phyloP scores from a whole-genome alignment of 2,329 filamentous ascomycete genomes.

The Cercospora sesami region DNA sequence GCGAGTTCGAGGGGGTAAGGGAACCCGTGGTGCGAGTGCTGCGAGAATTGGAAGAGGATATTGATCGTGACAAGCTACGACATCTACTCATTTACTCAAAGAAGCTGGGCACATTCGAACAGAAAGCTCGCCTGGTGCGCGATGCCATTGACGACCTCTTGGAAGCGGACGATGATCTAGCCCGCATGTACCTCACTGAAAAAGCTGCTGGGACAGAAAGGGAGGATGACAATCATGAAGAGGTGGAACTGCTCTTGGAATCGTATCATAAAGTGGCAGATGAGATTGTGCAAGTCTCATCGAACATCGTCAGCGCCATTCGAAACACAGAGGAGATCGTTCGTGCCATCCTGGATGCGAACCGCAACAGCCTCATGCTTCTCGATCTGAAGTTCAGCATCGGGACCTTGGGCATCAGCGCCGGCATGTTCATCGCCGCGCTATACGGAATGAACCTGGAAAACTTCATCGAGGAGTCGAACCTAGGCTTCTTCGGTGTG shows the following conservation, averaged over 20 bases:
- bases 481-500: conserved; percentile 79
- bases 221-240: conserved; percentile 83
- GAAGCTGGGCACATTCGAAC: conserved; percentile 93
- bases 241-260: conserved; percentile 94
- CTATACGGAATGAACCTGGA: conserved; percentile 99
- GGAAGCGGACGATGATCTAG: conserved; percentile 92
- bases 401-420: conserved; percentile 88
- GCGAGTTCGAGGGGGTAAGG: conserved; percentile 89
- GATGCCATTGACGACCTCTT: conserved; percentile 94
- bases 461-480: conserved; percentile 95
- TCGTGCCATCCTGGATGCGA: conserved; percentile 94
- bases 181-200: conserved; percentile 93
- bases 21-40: conserved; percentile 89
- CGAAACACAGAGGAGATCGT: conserved; percentile 98
- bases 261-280: conserved; percentile 98
- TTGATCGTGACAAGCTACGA: conserved; percentile 89
- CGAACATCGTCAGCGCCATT: conserved; percentile 90
- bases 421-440: conserved; percentile 93
- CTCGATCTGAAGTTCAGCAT: conserved; percentile 96
- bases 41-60: conserved; percentile 90
- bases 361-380: conserved; percentile 96
- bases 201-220: conserved; percentile 72
- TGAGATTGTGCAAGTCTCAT: conserved; percentile 93
- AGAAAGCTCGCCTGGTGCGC: conserved; percentile 89
- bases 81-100: conserved; percentile 92